Conservation (phyloP, 192 early-diverging fungal species). For the Gigaspora rosea region DNA sequence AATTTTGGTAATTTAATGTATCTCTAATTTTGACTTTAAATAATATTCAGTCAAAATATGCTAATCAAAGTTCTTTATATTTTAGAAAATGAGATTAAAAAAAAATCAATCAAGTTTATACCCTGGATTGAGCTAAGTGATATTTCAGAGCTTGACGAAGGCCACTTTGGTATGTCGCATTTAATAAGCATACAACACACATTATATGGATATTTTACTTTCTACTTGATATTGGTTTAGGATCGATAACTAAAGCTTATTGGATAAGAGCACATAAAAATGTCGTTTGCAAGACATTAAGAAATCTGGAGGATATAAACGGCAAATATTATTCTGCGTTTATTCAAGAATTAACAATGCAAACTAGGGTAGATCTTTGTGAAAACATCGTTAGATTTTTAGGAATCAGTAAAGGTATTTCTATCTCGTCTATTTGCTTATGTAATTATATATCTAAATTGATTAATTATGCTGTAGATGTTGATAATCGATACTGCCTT, state of each 20-base stretch:
- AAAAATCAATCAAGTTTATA: neutral
- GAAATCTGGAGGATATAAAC: neutral
- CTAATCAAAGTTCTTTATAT: too few relatives aligned
- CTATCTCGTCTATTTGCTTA: too few relatives aligned
- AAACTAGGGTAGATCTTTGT: too few relatives aligned
- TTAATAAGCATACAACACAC: too few relatives aligned
- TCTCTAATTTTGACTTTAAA: too few relatives aligned
- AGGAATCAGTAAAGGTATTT: slow-evolving; percentile 3
- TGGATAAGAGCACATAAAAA: neutral
- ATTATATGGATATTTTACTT: too few relatives aligned
- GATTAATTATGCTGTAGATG: too few relatives aligned
- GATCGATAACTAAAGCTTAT: neutral
- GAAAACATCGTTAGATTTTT: slow-evolving; percentile 9
- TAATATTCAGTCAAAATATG: too few relatives aligned
- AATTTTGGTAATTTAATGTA: too few relatives aligned
- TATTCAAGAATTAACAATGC: neutral
- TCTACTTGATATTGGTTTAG: neutral
- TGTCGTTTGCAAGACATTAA: neutral
- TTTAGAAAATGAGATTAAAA: neutral
- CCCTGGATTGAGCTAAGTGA: neutral
- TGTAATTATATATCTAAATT: too few relatives aligned
- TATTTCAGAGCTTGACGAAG: neutral
- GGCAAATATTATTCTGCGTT: neutral
- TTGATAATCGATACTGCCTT: neutral
- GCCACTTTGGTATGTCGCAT: neutral